Percentiles rank a stretch among this genome's conserved stretches.
These are phyloP conservation scores for Alternaria arborescens DNA, from an alignment of 2,329 filamentous ascomycete species.

Conservation along the genomic window DNA sequence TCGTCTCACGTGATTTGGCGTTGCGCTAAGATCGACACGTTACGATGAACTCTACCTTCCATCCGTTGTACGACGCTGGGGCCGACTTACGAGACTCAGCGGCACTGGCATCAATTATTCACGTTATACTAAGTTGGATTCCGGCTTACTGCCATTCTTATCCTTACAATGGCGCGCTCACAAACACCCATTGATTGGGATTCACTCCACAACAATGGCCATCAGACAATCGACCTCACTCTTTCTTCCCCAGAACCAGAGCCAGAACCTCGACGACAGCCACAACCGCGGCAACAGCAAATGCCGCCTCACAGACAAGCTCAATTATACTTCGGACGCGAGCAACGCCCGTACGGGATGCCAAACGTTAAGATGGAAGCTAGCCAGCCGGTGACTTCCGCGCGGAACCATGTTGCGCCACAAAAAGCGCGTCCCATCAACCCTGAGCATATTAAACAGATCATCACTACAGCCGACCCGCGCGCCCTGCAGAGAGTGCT, in stretches of 20 bases:
- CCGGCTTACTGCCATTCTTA: neutral
- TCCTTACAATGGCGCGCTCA: conserved; percentile 9
- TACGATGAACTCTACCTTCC: neutral
- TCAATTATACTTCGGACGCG: conserved; percentile 20
- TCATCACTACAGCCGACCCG: conserved; percentile 36
- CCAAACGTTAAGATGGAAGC: conserved; percentile 6
- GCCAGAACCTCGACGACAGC: conserved; percentile 14
- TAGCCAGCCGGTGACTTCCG: neutral
- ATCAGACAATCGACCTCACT: conserved; percentile 38
- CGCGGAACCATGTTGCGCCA: neutral
- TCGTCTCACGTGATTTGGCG: conserved; percentile 7
- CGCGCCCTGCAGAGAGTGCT: conserved; percentile 32
- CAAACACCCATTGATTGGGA: conserved; percentile 1
- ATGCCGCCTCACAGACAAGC: conserved; percentile 16
- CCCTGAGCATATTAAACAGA: conserved; percentile 37
- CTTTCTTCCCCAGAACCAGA: conserved; percentile 35
- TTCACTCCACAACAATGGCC: neutral
- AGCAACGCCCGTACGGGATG: conserved; percentile 5
- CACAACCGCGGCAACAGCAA: conserved; percentile 4
- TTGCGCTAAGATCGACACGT: conserved; percentile 5
- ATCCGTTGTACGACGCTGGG: conserved; percentile 4
- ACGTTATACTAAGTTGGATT: neutral
- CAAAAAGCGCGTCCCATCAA: conserved; percentile 27
- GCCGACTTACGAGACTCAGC: neutral
- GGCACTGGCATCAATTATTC: neutral